Evolutionary conservation across 495 filamentous ascomycete species (phyloP).

Genomic region (Friedmanniomyces endolithicus): DNA sequence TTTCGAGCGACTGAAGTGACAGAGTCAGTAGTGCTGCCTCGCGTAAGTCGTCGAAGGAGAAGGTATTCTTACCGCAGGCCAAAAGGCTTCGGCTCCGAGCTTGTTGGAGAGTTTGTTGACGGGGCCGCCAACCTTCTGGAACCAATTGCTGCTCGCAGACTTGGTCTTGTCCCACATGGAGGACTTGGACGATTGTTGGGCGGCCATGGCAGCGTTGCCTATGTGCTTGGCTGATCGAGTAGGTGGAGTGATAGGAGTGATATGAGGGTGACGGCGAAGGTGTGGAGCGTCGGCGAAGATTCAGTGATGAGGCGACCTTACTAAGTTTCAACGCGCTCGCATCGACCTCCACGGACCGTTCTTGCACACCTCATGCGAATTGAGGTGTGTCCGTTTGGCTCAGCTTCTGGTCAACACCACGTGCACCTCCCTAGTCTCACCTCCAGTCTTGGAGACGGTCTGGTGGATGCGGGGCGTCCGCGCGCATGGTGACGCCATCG

Average conservation of each 20-base stretch:
- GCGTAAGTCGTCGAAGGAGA: constrained; percentile 48
- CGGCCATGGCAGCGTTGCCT: neutral
- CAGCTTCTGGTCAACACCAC: neutral
- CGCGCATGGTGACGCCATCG: neutral
- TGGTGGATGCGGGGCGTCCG: neutral
- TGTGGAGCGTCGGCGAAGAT: no score
- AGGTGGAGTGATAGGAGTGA: neutral
- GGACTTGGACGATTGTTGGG: constrained; percentile 5
- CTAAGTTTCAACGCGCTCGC: no score
- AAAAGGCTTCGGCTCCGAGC: constrained; percentile 65
- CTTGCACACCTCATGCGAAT: neutral
- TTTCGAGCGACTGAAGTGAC: constrained; percentile 57
- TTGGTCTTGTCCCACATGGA: constrained; percentile 33
- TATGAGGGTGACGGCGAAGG: neutral
- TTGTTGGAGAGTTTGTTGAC: constrained; percentile 62
- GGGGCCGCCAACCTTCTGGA: constrained; percentile 42
- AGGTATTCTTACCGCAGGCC: constrained; percentile 42
- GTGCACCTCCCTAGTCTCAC: no score
- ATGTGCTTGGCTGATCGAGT: neutral
- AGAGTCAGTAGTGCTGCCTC: neutral
- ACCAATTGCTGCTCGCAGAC: constrained; percentile 31
- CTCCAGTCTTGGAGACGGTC: no score
- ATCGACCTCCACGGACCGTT: no score
- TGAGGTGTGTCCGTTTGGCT: neutral
- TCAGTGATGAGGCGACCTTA: no score